Conservation (phyloP, 2,329 filamentous ascomycete genomes). For the Magnaporthiopsis poae region DNA sequence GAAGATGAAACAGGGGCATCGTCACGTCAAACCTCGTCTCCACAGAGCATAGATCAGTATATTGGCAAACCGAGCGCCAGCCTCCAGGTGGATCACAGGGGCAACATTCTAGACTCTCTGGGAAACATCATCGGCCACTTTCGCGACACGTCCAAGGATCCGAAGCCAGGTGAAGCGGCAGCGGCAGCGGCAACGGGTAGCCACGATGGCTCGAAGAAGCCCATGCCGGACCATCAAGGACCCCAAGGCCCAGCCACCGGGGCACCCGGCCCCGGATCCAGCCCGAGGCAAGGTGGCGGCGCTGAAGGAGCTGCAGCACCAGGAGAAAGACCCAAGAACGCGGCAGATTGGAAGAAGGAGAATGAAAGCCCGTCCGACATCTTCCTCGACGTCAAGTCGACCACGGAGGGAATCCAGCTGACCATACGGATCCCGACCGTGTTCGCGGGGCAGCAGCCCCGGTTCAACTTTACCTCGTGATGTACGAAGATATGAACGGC, state of each 20-base stretch:
- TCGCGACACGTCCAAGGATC: conserved; percentile 34
- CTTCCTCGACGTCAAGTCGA: conserved; percentile 48
- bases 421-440: conserved; percentile 49
- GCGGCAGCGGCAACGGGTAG: conserved; percentile 10
- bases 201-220: conserved; percentile 17
- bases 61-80: conserved; percentile 23
- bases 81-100: conserved; percentile 32
- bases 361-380: conserved; percentile 41
- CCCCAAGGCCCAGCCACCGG: neutral
- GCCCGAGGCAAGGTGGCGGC: conserved; percentile 12
- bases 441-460: conserved; percentile 29
- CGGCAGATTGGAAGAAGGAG: conserved; percentile 27
- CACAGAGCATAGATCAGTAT: conserved; percentile 23
- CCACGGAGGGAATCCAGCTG: conserved; percentile 46
- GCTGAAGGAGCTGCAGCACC: conserved; percentile 10
- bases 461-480: conserved; percentile 22
- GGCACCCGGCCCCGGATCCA: conserved; percentile 19
- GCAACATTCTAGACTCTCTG: conserved; percentile 36
- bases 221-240: conserved; percentile 19
- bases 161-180: conserved; percentile 20
- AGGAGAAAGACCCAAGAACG: conserved; percentile 24
- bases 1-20: neutral
- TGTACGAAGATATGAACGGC: neutral
- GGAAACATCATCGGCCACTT: conserved; percentile 39
- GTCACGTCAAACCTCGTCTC: conserved; percentile 7